Evolutionary conservation across 345 rosid species (phyloP), one percentile per base, ranked within the genome.

Genomic region (Psidium friedrichsthalianum): DNA sequence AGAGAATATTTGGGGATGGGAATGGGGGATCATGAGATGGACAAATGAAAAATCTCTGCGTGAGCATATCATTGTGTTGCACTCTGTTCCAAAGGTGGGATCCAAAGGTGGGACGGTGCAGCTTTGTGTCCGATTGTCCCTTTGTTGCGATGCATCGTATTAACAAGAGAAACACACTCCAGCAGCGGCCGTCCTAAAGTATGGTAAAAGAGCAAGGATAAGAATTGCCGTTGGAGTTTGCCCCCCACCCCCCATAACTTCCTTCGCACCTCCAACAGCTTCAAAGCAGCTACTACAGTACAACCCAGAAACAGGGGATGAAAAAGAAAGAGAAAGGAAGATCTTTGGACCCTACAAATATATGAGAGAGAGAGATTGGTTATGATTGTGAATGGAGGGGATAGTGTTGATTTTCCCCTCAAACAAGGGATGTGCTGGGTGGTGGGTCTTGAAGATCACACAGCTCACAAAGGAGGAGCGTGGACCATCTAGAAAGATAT

Each of bases 391-490:
- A 21, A 32, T 32, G 36, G 78, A 42, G 57, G 58, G 18, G 57
- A n/a, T 52, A 3, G 42, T 51, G 36, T 82, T 51, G 83, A 51
- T 82, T 82, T 82, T 82, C 44, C 83, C 83, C 22, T 82, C 44
- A 82, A 82, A 55, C 83, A 52, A 82, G 83, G 83, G 83, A 82
- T 82, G 83, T 82, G 83, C 83, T 82, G 53, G 44, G 24, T 15
- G 32, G 24, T 15, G 32, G 82, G 51, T 21, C n/a, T 15, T 27
- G 56, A 82, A 36, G 42, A 82, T 82, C 44, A 11, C 58, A 51
- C 83, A 82, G 58, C 83, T 82, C 91, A 87, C 51, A 84, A 32
- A 69, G 47, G 24, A 20, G 24, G 42, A 21, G 78, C 16, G 29
- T 32, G 78, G 78, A 69, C 78, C 78, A 32, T 69, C 78, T 69